These are phyloP conservation scores for Amoebophrya sp. DNA, from an alignment of 169 alveolate genomes.

Conservation along the genomic window DNA sequence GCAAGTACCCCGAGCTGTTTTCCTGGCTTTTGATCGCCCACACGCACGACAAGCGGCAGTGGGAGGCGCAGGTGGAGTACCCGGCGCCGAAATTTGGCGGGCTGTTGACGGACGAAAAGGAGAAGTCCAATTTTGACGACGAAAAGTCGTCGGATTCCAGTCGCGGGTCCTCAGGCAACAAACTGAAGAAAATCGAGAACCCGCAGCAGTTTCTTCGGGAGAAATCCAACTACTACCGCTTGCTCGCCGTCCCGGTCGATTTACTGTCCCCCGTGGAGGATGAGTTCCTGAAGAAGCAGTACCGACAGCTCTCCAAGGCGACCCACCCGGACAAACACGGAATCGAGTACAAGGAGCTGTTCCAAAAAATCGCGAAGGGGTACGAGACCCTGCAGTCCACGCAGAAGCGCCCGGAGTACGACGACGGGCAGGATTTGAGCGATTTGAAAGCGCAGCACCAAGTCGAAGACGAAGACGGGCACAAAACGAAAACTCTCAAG, in stretches of 20 bases:
- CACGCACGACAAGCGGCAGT: constrained; percentile 1
- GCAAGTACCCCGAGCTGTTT: not conserved
- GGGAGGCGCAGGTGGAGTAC: not conserved
- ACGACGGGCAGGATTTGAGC: not conserved
- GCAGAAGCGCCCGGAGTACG: not conserved
- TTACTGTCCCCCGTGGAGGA: not conserved
- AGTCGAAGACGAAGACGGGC: not conserved
- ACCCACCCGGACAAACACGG: constrained; percentile 3
- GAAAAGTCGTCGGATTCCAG: too few species aligned
- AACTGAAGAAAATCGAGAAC: not conserved
- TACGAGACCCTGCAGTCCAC: not conserved
- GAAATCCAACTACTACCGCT: not conserved
- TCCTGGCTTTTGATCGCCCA: not conserved
- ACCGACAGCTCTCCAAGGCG: not conserved
- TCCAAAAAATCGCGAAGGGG: not conserved
- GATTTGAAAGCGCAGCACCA: not conserved
- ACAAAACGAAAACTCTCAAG: not conserved
- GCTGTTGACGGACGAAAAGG: not conserved
- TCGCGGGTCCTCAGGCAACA: too few species aligned
- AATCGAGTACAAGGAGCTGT: not conserved
- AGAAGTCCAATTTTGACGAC: not conserved
- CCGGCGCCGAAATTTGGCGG: constrained; percentile 14
- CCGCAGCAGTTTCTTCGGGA: not conserved
- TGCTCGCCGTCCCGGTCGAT: not conserved
- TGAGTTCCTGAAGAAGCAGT: not conserved